Percentiles rank a stretch among this genome's conserved stretches.
These are phyloP conservation scores for Globisporangium alternatum DNA, from an alignment of 352 stramenopile genomes.

Conservation along the genomic window DNA sequence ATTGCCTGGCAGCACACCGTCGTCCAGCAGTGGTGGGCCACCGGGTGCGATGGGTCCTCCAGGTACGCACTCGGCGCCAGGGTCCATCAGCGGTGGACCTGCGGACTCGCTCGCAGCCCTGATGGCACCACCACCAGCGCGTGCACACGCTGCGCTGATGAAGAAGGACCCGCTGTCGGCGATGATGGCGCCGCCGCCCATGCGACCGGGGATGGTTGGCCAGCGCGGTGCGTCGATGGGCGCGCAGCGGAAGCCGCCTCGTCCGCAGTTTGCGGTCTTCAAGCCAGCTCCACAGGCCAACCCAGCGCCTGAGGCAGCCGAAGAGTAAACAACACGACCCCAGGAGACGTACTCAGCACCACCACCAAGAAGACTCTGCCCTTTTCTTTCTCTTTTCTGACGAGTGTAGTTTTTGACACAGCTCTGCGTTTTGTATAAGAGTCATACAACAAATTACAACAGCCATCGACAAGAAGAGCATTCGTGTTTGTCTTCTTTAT, in stretches of 20 bases:
- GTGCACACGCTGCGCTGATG: constrained; percentile 53
- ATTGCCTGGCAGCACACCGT: constrained; percentile 48
- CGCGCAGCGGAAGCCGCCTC: constrained; percentile 47
- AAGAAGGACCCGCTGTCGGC: constrained; percentile 80
- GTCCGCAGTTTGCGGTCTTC: constrained; percentile 86
- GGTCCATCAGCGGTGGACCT: constrained; percentile 49
- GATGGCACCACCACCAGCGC: constrained; percentile 75
- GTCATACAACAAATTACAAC: background rate
- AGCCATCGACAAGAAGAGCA: background rate
- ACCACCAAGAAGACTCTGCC: background rate
- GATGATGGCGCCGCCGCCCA: constrained; percentile 83
- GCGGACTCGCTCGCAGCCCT: constrained; percentile 69
- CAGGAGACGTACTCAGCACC: too few relatives aligned
- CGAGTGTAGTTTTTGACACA: constrained; percentile 7
- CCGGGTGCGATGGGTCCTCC: constrained; percentile 31
- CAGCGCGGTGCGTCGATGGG: constrained; percentile 28
- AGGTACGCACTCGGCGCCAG: constrained; percentile 59
- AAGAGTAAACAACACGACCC: constrained; percentile 16
- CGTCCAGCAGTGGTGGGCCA: constrained; percentile 25
- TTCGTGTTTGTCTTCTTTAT: background rate
- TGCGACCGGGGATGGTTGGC: constrained; percentile 38
- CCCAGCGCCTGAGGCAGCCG: constrained; percentile 13
- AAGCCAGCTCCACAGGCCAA: constrained; percentile 43
- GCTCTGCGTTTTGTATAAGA: background rate
- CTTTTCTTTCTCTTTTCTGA: background rate